Evolutionary conservation across 176 grass and related monocot genomes (phyloP), one percentile per base, ranked within the genome.

Genomic region (Paspalum notatum): DNA sequence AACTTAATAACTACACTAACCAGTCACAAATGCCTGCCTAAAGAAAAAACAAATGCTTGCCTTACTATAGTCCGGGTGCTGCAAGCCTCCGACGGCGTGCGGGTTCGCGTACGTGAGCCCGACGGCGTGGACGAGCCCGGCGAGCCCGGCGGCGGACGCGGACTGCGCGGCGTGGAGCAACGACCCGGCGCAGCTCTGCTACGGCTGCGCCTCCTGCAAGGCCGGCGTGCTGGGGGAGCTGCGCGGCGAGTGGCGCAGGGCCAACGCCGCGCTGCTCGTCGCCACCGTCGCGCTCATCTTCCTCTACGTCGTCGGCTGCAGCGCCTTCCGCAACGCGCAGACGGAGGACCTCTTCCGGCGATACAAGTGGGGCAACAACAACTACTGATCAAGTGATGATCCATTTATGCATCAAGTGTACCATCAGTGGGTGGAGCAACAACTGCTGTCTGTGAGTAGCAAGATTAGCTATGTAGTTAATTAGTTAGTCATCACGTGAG

Each of bases 311-410:
- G 74, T 95, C 70, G 95, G 92, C 41, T 98, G 95, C 86, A 85
- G 95, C 70, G 95, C 92, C 54, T 98, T 95, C 83, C 92, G 92
- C 78, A 95, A 98, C 66, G 95, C 95, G 0, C 92, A 98, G 81
- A 93, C 88, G 0, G 88, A 95, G 85, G 90, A 98, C 73, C 81
- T 98, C 66, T 95, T 98, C 88, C 83, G 95, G 9, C 88, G 92
- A 14, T 95, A 95, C 88, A 95, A 98, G 78, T 83, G 87, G 88
- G 72, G 83, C 25, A 82, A 82, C 25, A 82, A 82, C 75, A 25
- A 68, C 59, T 78, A 41, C 12, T 25, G 41, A 66, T 5, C 14
- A 3, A 32, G 32, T 32, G 32, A 32, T 32, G 32, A 32, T 32
- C 32, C 32, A 32, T n/a, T n/a, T n/a, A n/a, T 32, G 32, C 32